Percentiles rank a stretch among this genome's conserved stretches.
Evolutionary conservation across 1,284 basidiomycete species (phyloP).

Genomic region (Ceratobasidium theobromae): DNA sequence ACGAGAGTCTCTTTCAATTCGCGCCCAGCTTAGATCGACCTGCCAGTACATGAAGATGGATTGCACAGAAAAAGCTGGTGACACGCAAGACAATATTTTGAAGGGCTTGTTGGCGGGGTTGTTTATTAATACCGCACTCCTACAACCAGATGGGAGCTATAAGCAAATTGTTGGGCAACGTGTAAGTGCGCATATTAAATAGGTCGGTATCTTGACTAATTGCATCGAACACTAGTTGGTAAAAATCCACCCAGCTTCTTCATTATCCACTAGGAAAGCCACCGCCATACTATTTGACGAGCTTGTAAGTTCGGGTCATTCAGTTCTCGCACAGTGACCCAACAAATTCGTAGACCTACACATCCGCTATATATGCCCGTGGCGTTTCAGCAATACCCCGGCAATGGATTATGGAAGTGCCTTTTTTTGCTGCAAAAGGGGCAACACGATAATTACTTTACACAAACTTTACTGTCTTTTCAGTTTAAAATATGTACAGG

Average conservation of each 20-base stretch:
- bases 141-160: slow-evolving; percentile 81
- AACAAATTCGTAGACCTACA: slow-evolving; percentile 62
- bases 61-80: slow-evolving; percentile 56
- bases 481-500: slow-evolving; percentile 9
- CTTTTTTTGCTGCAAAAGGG: slow-evolving; percentile 36
- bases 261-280: slow-evolving; percentile 74
- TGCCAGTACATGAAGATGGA: slow-evolving; percentile 66
- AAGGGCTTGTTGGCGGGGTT: slow-evolving; percentile 72
- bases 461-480: neutral
- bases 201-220: neutral
- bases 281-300: slow-evolving; percentile 89
- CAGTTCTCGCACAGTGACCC: slow-evolving; percentile 22
- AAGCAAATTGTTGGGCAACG: slow-evolving; percentile 78
- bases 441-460: neutral
- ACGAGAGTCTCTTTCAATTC: slow-evolving; percentile 79
- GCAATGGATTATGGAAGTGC: slow-evolving; percentile 50
- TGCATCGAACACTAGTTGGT: slow-evolving; percentile 53
- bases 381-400: slow-evolving; percentile 80
- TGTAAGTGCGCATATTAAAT: slow-evolving; percentile 49
- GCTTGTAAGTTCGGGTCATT: slow-evolving; percentile 55
- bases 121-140: slow-evolving; percentile 77
- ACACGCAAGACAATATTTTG: slow-evolving; percentile 62
- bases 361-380: slow-evolving; percentile 82
- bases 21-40: slow-evolving; percentile 73
- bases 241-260: slow-evolving; percentile 87